Conservation (phyloP, 306 rosid genomes). For the Rosa persica region DNA sequence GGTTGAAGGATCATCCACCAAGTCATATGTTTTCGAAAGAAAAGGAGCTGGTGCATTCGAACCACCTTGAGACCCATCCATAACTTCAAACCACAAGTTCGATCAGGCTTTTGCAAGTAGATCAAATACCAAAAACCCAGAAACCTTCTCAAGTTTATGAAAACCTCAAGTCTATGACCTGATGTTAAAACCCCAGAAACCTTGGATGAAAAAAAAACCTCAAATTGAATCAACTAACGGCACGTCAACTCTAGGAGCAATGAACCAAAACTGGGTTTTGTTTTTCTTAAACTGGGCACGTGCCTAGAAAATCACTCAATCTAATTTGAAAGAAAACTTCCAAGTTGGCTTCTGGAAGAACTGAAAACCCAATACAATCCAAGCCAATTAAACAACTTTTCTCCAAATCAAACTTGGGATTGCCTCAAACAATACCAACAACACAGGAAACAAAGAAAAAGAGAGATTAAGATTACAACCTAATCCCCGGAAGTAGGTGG, state of each 20-base stretch:
- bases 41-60: conserved; percentile 39
- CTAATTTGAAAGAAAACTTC: neutral
- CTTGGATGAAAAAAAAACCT: neutral
- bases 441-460: neutral
- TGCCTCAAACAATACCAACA: neutral
- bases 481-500: neutral
- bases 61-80: conserved; percentile 40
- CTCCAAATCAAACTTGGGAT: conserved; percentile 8
- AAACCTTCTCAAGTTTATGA: neutral
- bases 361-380: neutral
- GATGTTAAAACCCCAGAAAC: conserved; percentile 10
- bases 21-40: conserved; percentile 40
- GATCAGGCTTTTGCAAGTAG: neutral
- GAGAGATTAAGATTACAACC: neutral
- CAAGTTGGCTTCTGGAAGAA: too few relatives aligned
- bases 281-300: neutral
- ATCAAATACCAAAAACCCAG: conserved; percentile 4
- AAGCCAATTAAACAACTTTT: neutral
- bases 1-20: conserved; percentile 37
- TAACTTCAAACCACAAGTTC: conserved; percentile 10
- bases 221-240: conserved; percentile 1
- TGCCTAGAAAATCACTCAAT: neutral
- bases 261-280: conserved; percentile 7
- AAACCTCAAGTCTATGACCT: neutral
- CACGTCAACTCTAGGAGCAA: conserved; percentile 7